Conservation (phyloP, 1,139 yeast genomes). For the Casaregolazyma suthepensis region DNA sequence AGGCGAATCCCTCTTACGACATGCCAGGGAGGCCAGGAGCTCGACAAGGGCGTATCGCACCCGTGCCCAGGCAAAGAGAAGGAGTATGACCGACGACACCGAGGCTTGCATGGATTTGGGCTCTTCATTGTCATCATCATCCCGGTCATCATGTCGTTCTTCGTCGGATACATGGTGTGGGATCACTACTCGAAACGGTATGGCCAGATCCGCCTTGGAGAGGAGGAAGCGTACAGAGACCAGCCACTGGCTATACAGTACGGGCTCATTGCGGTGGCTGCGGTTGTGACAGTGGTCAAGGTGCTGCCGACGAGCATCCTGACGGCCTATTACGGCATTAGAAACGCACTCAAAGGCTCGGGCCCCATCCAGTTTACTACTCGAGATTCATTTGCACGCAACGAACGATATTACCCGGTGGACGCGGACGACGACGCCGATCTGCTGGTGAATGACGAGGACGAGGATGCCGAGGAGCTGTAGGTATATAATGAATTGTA, state of each 20-base stretch:
- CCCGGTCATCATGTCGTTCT: constrained; percentile 53
- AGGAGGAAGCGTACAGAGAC: constrained; percentile 43
- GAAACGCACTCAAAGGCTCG: constrained; percentile 1
- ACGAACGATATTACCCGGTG: constrained; percentile 22
- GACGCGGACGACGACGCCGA: constrained; percentile 26
- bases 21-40: constrained; percentile 62
- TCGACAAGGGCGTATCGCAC: constrained; percentile 60
- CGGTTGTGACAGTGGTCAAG: constrained; percentile 29
- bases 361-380: constrained; percentile 14
- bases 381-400: constrained; percentile 22
- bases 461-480: constrained; percentile 23
- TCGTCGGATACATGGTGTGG: constrained; percentile 66
- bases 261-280: constrained; percentile 28
- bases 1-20: constrained; percentile 68
- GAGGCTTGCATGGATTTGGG: constrained; percentile 51
- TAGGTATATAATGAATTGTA: constrained; percentile 6
- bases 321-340: constrained; percentile 12
- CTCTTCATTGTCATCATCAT: constrained; percentile 48
- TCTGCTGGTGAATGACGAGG: constrained; percentile 22
- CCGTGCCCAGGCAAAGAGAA: constrained; percentile 85
- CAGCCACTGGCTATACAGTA: constrained; percentile 22
- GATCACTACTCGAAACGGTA: constrained; percentile 74
- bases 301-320: constrained; percentile 26
- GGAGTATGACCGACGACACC: constrained; percentile 55
- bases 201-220: constrained; percentile 84